Percentiles rank a stretch among this genome's conserved stretches.
Evolutionary conservation across 2,329 filamentous ascomycete genomes (phyloP).

Genomic region (Fusarium tricinctum): DNA sequence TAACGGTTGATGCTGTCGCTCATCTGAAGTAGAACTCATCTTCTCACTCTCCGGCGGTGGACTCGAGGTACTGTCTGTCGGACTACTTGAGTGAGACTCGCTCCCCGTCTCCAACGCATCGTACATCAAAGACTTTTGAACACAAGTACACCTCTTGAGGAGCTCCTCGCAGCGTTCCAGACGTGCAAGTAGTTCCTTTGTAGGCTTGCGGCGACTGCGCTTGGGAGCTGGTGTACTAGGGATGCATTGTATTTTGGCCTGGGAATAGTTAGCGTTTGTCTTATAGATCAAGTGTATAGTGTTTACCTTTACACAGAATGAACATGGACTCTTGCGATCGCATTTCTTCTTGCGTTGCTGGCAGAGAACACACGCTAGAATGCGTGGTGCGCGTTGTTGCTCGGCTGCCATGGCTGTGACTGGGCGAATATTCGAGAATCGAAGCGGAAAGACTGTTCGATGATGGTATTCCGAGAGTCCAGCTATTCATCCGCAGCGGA

Average conservation of each 20-base stretch:
- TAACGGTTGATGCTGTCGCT: not conserved
- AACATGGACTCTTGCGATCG: slow-evolving; percentile 38
- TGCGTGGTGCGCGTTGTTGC: slow-evolving; percentile 22
- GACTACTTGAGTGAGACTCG: slow-evolving; percentile 31
- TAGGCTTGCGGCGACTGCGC: slow-evolving; percentile 35
- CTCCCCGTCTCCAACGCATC: slow-evolving; percentile 10
- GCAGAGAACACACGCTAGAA: slow-evolving; percentile 39
- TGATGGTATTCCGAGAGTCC: slow-evolving; percentile 11
- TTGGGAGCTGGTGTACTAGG: slow-evolving; percentile 42
- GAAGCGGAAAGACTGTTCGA: slow-evolving; percentile 2
- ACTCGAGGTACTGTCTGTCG: slow-evolving; percentile 29
- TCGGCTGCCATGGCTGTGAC: slow-evolving; percentile 23
- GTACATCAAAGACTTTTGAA: slow-evolving; percentile 37
- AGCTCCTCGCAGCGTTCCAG: slow-evolving; percentile 38
- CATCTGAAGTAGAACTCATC: not conserved
- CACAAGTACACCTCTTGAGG: slow-evolving; percentile 36
- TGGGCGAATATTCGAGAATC: not conserved
- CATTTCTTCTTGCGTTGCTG: slow-evolving; percentile 45
- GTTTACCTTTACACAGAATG: slow-evolving; percentile 37
- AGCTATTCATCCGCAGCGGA: slow-evolving; percentile 15
- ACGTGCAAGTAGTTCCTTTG: slow-evolving; percentile 35
- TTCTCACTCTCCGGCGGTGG: slow-evolving; percentile 35
- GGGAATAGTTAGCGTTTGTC: not conserved
- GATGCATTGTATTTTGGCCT: slow-evolving; percentile 37
- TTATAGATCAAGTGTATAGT: not conserved